phyloP scores from a whole-genome alignment of 805 yeast species.

The Ogataea populi-albae region DNA sequence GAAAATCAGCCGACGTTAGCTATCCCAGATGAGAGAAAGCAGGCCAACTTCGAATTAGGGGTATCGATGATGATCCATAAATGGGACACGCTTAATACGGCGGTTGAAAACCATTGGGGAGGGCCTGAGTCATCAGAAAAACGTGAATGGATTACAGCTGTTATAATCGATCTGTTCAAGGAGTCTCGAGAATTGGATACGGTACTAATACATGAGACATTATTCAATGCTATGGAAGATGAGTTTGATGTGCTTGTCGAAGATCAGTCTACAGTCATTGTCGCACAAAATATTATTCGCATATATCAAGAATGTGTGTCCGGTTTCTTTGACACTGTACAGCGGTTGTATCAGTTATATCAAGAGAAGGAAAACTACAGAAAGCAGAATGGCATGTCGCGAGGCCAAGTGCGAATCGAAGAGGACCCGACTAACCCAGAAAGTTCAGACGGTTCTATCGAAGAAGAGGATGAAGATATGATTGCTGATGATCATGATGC shows the following conservation, averaged over 20 bases:
- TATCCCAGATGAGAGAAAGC: slow-evolving; percentile 56
- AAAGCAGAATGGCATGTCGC: slow-evolving; percentile 23
- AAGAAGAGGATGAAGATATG: slow-evolving; percentile 41
- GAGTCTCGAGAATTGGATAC: slow-evolving; percentile 66
- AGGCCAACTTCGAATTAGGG: slow-evolving; percentile 87
- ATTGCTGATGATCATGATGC: slow-evolving; percentile 34
- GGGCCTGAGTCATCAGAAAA: slow-evolving; percentile 89
- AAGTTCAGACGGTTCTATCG: slow-evolving; percentile 46
- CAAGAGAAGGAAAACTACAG: slow-evolving; percentile 46
- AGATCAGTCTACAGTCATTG: slow-evolving; percentile 78
- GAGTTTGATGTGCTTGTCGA: slow-evolving; percentile 89
- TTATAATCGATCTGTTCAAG: slow-evolving; percentile 73
- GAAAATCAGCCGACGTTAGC: slow-evolving; percentile 21
- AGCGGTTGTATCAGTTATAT: slow-evolving; percentile 59
- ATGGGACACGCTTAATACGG: slow-evolving; percentile 87
- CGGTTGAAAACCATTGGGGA: slow-evolving; percentile 94
- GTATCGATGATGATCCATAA: slow-evolving; percentile 85
- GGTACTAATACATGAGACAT: slow-evolving; percentile 76
- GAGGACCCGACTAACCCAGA: slow-evolving; percentile 66
- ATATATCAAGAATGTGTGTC: slow-evolving; percentile 62
- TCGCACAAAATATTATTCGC: slow-evolving; percentile 64
- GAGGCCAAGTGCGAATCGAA: slow-evolving; percentile 43
- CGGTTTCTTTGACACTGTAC: slow-evolving; percentile 53
- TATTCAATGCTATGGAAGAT: slow-evolving; percentile 87
- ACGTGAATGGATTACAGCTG: slow-evolving; percentile 90